Percentiles rank a stretch among this genome's conserved stretches.
These are phyloP conservation scores for Tritrichomonas musculus DNA, from an alignment of 208 protist species.

Conservation along the genomic window DNA sequence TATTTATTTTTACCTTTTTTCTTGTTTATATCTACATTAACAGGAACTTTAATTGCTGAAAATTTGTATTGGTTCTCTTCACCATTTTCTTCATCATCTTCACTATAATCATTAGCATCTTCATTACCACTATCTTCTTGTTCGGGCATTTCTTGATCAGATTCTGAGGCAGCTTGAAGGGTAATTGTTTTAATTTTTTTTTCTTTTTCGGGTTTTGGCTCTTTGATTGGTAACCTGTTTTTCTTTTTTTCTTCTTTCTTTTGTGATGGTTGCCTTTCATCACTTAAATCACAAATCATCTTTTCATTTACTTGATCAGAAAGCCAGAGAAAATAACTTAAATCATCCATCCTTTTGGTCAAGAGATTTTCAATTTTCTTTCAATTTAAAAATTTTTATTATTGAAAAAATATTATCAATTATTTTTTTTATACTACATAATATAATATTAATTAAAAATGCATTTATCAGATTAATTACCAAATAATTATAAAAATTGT, in stretches of 20 bases:
- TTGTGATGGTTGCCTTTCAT: neutral
- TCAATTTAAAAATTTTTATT: too few relatives aligned
- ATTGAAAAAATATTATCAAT: too few relatives aligned
- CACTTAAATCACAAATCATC: neutral
- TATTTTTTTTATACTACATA: too few relatives aligned
- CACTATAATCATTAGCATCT: neutral
- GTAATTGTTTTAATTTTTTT: neutral
- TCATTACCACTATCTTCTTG: neutral
- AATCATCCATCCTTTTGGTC: neutral
- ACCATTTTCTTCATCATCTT: neutral
- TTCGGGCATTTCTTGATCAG: neutral
- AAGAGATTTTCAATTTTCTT: too few relatives aligned
- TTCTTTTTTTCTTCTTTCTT: neutral
- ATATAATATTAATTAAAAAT: too few relatives aligned
- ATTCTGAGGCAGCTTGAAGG: neutral
- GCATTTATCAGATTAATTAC: too few relatives aligned
- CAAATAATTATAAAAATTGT: too few relatives aligned
- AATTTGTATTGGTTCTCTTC: neutral
- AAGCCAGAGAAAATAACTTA: neutral
- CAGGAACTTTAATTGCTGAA: neutral
- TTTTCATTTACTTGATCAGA: neutral
- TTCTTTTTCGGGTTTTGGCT: constrained; percentile 13
- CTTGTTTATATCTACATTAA: neutral
- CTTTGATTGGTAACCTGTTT: neutral
- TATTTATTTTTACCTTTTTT: constrained; percentile 33